Evolutionary conservation across 208 protist genomes (phyloP).

Genomic region (Crithidia brevicula): DNA sequence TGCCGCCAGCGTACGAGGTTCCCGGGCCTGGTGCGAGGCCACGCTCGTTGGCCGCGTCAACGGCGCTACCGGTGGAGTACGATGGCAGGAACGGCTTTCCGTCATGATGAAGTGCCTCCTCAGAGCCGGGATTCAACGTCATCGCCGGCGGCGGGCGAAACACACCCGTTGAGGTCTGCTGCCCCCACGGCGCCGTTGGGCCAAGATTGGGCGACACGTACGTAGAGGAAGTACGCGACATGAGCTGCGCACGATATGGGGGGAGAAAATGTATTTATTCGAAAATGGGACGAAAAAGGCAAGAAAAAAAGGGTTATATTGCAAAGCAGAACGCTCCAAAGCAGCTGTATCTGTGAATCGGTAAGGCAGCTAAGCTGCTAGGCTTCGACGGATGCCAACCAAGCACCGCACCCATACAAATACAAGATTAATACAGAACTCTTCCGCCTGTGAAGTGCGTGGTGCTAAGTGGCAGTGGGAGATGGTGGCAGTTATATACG

Average conservation of each 20-base stretch:
- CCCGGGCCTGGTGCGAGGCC: constrained; percentile 5
- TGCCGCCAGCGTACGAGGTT: not conserved
- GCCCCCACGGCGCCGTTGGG: constrained; percentile 61
- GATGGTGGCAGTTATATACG: too few relatives aligned
- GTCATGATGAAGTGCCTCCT: constrained; percentile 21
- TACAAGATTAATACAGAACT: too few relatives aligned
- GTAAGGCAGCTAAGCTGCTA: too few relatives aligned
- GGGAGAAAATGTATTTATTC: too few relatives aligned
- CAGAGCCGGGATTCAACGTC: constrained; percentile 21
- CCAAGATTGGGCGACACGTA: constrained; percentile 71
- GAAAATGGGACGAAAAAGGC: too few relatives aligned
- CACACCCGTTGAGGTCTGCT: constrained; percentile 67
- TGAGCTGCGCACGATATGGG: too few relatives aligned
- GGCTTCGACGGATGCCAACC: too few relatives aligned
- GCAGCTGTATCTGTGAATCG: too few relatives aligned
- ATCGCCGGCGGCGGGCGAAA: constrained; percentile 65
- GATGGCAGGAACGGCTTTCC: constrained; percentile 10
- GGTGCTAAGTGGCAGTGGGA: too few relatives aligned
- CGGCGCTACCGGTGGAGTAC: constrained; percentile 3
- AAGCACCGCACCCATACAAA: too few relatives aligned
- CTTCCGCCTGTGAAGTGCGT: too few relatives aligned
- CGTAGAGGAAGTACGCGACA: constrained; percentile 39
- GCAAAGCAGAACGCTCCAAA: too few relatives aligned
- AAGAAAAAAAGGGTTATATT: constrained; percentile 13
- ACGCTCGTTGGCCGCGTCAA: constrained; percentile 15